These are phyloP conservation scores for Apophysomyces elegans DNA, from an alignment of 371 early-diverging fungal species.

Conservation along the genomic window DNA sequence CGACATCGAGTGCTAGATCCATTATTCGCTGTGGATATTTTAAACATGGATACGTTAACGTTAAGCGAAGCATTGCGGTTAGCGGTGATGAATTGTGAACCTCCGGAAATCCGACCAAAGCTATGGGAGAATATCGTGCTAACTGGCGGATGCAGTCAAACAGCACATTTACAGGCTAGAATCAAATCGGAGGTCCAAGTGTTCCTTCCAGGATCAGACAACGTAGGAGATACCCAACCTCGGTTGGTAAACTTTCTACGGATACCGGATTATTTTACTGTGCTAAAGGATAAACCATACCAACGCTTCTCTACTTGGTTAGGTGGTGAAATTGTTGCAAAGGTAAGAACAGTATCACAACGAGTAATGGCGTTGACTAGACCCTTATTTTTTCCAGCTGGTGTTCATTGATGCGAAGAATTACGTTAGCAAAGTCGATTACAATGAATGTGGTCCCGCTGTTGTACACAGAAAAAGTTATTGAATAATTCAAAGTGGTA, in stretches of 20 bases:
- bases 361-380: not conserved
- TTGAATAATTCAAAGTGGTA: slow-evolving; percentile 13
- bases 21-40: slow-evolving; percentile 64
- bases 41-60: slow-evolving; percentile 44
- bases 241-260: slow-evolving; percentile 71
- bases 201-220: slow-evolving; percentile 70
- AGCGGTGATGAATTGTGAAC: slow-evolving; percentile 71
- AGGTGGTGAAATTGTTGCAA: slow-evolving; percentile 80
- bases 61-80: slow-evolving; percentile 70
- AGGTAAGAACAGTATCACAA: slow-evolving; percentile 51
- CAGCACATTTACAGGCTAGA: slow-evolving; percentile 44
- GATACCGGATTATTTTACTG: slow-evolving; percentile 80
- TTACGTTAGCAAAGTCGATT: slow-evolving; percentile 82
- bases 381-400: slow-evolving; percentile 42
- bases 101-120: slow-evolving; percentile 71
- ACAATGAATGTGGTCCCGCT: slow-evolving; percentile 79
- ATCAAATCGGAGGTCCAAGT: slow-evolving; percentile 62
- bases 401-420: slow-evolving; percentile 72
- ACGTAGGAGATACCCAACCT: slow-evolving; percentile 77
- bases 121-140: slow-evolving; percentile 84
- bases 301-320: slow-evolving; percentile 67
- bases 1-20: slow-evolving; percentile 66
- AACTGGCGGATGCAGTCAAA: slow-evolving; percentile 67
- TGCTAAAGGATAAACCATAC: slow-evolving; percentile 66
- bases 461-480: slow-evolving; percentile 68